These are phyloP conservation scores for Prunus fruticosa DNA, from an alignment of 306 rosid genomes.

Conservation along the genomic window DNA sequence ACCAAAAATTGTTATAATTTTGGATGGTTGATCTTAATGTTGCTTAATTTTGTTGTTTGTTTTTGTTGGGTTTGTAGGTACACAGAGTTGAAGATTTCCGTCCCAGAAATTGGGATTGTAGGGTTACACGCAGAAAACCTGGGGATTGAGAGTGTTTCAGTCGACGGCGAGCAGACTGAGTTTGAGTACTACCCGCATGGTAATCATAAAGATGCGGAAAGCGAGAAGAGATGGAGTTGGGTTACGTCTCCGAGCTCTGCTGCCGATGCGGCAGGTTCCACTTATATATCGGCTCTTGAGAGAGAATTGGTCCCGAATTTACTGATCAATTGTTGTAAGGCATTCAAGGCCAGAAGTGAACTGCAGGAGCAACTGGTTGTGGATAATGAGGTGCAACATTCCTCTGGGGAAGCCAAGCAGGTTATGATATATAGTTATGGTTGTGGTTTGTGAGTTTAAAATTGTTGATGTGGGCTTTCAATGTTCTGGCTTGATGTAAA, in stretches of 20 bases:
- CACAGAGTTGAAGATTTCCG: slow-evolving; percentile 82
- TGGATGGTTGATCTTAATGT: not conserved
- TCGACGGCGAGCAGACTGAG: slow-evolving; percentile 85
- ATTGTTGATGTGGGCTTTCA: not conserved
- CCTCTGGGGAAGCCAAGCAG: slow-evolving; percentile 73
- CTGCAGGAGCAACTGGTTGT: slow-evolving; percentile 48
- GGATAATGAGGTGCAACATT: slow-evolving; percentile 58
- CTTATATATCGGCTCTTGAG: slow-evolving; percentile 64
- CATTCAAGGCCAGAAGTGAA: slow-evolving; percentile 55
- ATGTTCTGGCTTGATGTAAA: slow-evolving; percentile 5
- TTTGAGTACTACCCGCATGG: slow-evolving; percentile 76
- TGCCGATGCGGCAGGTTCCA: slow-evolving; percentile 70
- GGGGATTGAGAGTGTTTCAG: slow-evolving; percentile 73
- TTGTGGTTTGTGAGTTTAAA: not conserved
- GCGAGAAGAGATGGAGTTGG: slow-evolving; percentile 53
- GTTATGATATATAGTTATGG: slow-evolving; percentile 41
- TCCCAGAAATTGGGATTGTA: slow-evolving; percentile 89
- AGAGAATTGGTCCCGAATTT: slow-evolving; percentile 76
- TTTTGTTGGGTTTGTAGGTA: slow-evolving; percentile 40
- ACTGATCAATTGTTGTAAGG: slow-evolving; percentile 84
- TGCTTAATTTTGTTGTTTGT: not conserved
- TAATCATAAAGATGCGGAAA: slow-evolving; percentile 39
- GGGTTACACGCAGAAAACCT: slow-evolving; percentile 93
- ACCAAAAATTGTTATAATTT: not conserved
- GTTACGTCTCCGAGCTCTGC: slow-evolving; percentile 67